Base-by-base conservation (phyloP, 2,329 filamentous ascomycete genomes). In the Tolypocladium inflatum region DNA sequence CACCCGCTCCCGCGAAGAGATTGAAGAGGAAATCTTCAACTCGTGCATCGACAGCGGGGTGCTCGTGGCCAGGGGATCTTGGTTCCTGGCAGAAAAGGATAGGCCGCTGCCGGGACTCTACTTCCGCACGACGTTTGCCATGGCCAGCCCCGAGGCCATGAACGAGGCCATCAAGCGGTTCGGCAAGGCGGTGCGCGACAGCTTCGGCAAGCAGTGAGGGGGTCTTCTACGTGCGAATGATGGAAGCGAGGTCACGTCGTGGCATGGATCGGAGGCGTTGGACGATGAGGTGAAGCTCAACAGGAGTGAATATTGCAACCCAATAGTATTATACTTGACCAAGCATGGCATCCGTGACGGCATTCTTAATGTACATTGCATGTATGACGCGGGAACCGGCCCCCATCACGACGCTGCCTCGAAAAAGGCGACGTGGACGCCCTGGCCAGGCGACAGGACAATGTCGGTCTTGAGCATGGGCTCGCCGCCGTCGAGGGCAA, bases 11-110 rank as follows among this genome's bases (percentile, higher is more conserved):
- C 76, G 90, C 53, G 71, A 82, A 30, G 83, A 84, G 41, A 79
- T 99, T 48, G 94, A 99, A 73, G 87, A 96, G 65, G 85, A 89
- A 57, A 91, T 99, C 51, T 97, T 96, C 78, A 73, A 89, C 65
- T 79, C 82, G 0, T 86, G 86, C 62, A 87, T 97, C 58, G 82
- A 86, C 4, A 82, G 88, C 65, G 88, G 90, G 26, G 90, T 94
- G 5, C 79, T 99, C 52, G 80, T 94, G 2, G 91, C 89, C 59
- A 82, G 89, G 54, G 94, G 94, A 4, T 92, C 87, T 54, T 99
- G 92, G 92, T 99, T 97, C 80, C 82, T 85, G 59, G 89, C 92
- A 1, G 88, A 94, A 69, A 81, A 80, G 50, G 78, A 82, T 54
- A 79, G 77, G 67, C 78, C 74, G 4, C 78, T 79, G 10, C 77